A percentile compares a stretch with the other conserved stretches of the same genome.
phyloP scores from a whole-genome alignment of 139 green algal species.

The Asterochloris erici region DNA sequence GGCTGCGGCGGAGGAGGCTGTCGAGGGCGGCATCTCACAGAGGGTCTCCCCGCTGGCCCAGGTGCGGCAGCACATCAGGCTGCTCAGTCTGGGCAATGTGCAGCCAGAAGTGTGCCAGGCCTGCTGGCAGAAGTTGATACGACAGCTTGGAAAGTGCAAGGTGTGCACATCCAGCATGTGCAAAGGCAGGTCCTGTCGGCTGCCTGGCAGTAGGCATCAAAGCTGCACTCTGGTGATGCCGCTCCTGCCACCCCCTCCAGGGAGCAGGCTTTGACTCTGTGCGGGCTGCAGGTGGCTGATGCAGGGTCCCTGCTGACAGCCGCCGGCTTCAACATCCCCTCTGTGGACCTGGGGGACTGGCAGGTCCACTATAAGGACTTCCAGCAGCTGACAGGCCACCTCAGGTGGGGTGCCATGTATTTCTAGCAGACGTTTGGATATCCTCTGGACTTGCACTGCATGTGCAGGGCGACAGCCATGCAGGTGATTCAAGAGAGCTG shows the following conservation, averaged over 20 bases:
- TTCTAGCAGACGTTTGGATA: background rate
- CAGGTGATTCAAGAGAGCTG: background rate
- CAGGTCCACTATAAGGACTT: conserved; percentile 53
- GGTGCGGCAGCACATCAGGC: conserved; percentile 28
- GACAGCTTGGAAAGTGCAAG: no score
- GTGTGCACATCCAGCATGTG: no score
- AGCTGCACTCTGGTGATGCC: no score
- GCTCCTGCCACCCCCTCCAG: no score
- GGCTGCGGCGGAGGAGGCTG: conserved; percentile 70
- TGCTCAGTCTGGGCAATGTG: background rate
- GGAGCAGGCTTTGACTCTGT: background rate
- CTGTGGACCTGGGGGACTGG: conserved; percentile 78
- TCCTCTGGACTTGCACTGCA: background rate
- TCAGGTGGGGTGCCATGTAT: conserved; percentile 27
- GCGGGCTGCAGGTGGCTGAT: conserved; percentile 58
- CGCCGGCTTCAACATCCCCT: conserved; percentile 63
- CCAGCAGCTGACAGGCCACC: conserved; percentile 58
- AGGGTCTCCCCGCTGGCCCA: conserved; percentile 73
- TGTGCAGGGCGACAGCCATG: background rate
- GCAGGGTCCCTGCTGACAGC: conserved; percentile 70
- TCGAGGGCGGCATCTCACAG: conserved; percentile 73
- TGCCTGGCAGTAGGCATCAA: no score
- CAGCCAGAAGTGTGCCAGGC: background rate
- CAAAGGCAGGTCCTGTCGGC: no score
- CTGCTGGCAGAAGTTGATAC: background rate